Conservation (phyloP, 2,329 filamentous ascomycete species). For the Talaromyces rugulosus region DNA sequence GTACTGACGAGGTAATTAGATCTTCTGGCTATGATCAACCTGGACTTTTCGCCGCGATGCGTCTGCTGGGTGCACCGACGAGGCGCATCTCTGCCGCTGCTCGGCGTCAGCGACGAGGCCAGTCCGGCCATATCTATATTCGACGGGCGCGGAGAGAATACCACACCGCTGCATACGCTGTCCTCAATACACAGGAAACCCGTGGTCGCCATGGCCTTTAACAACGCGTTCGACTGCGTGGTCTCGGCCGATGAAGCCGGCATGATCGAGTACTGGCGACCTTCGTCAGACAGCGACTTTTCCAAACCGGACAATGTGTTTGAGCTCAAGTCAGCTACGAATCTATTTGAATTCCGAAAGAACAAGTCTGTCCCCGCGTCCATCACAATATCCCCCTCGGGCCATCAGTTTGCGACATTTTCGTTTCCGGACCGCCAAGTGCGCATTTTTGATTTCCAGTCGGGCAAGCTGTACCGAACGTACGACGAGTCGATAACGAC, state of each 20-base stretch:
- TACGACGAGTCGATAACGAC: constrained; percentile 93
- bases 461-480: constrained; percentile 81
- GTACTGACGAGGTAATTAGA: constrained; percentile 45
- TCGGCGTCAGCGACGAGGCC: constrained; percentile 75
- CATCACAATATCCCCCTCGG: constrained; percentile 79
- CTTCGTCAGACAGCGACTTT: constrained; percentile 55
- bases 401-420: constrained; percentile 79
- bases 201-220: constrained; percentile 83
- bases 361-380: constrained; percentile 79
- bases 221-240: constrained; percentile 82
- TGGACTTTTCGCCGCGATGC: constrained; percentile 70
- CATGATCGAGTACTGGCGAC: constrained; percentile 96
- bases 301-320: constrained; percentile 93
- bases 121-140: constrained; percentile 75
- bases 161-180: constrained; percentile 71
- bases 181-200: constrained; percentile 75
- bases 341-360: constrained; percentile 96
- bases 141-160: constrained; percentile 80
- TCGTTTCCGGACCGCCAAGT: constrained; percentile 93
- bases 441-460: constrained; percentile 85
- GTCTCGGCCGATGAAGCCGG: constrained; percentile 83
- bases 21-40: constrained; percentile 73
- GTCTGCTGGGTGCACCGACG: constrained; percentile 89
- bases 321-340: constrained; percentile 87
- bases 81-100: constrained; percentile 78